Evolutionary conservation across 116 monocot species (phyloP), one percentile per base, ranked within the genome.

Genomic region (Papilionanthe hybrid): DNA sequence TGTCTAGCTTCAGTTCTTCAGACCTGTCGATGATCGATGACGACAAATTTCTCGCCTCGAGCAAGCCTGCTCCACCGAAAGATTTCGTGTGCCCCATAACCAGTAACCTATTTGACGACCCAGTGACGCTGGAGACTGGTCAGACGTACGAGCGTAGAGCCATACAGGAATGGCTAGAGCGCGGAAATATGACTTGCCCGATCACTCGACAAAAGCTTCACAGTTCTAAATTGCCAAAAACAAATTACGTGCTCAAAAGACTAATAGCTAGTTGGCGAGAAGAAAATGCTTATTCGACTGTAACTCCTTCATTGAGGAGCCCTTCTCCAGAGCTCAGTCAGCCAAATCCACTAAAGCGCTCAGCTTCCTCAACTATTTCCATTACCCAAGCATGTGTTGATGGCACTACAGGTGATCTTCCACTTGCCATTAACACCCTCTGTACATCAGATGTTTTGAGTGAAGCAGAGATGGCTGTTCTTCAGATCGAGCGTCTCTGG

Each of bases 51-150:
- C 45, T 77, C 43, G 32, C 57, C 13, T 83, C 44, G 7, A 53
- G 71, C 32, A 87, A 72, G 32, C 78, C 45, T 60, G 75, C 79
- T 30, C 80, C 90, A 72, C 90, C 90, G 2, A 90, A 90, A 79
- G 90, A 90, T 77, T 90, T 90, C 65, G 83, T 90, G 12, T 90
- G 90, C 69, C 85, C 90, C 72, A 90, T 90, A 81, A 90, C 90
- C 13, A 87, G 85, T 55, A 76, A 90, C 47, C 41, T 90, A 25
- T 90, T 90, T 32, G 74, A 87, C 71, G 90, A 90, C 50, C 90
- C 90, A 13, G 90, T 90, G 49, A 90, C 90, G 5, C 77, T 90
- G 19, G 90, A 90, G 76, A 90, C 90, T 7, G 90, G 87, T 8
- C 90, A 90, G 72, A 90, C 90, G 1, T 90, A 90, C 22, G 90